A percentile compares a stretch with the other conserved stretches of the same genome.
These are phyloP conservation scores for Cyclotella atomus DNA, from an alignment of 108 stramenopile species.

Conservation along the genomic window DNA sequence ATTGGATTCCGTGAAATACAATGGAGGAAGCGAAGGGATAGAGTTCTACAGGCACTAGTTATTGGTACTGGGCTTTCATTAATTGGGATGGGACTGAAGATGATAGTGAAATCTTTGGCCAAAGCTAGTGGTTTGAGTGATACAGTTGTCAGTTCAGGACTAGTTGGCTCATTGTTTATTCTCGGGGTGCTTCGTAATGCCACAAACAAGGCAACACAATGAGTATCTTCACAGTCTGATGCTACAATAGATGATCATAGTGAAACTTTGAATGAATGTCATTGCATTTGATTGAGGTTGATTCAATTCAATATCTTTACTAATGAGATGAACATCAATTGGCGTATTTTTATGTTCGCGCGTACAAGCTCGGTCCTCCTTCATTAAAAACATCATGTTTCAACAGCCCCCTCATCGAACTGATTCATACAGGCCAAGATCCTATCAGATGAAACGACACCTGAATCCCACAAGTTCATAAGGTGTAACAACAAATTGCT, in stretches of 20 bases:
- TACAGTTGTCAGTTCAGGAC: background rate
- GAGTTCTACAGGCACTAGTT: conserved; percentile 24
- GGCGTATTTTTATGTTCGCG: too few species aligned
- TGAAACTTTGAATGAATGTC: too few species aligned
- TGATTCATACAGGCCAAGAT: too few species aligned
- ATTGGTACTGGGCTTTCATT: conserved; percentile 25
- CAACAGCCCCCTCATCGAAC: too few species aligned
- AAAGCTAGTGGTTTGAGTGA: background rate
- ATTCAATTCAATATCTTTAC: too few species aligned
- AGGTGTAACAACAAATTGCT: conserved; percentile 44
- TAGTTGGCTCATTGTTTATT: background rate
- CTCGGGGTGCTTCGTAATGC: background rate
- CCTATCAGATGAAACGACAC: conserved; percentile 36
- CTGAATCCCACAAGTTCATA: conserved; percentile 50
- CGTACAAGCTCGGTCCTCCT: too few species aligned
- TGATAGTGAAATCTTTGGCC: background rate
- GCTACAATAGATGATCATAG: too few species aligned
- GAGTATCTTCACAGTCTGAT: too few species aligned
- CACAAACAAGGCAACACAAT: background rate
- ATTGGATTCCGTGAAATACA: conserved; percentile 30
- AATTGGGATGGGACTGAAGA: conserved; percentile 18
- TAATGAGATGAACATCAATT: too few species aligned
- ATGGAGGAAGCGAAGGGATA: conserved; percentile 28
- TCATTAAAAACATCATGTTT: too few species aligned
- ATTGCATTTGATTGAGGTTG: too few species aligned